Percentiles rank a stretch among this genome's conserved stretches.
Conservation (phyloP, 768 basidiomycete species). For the Boletales sp. region DNA sequence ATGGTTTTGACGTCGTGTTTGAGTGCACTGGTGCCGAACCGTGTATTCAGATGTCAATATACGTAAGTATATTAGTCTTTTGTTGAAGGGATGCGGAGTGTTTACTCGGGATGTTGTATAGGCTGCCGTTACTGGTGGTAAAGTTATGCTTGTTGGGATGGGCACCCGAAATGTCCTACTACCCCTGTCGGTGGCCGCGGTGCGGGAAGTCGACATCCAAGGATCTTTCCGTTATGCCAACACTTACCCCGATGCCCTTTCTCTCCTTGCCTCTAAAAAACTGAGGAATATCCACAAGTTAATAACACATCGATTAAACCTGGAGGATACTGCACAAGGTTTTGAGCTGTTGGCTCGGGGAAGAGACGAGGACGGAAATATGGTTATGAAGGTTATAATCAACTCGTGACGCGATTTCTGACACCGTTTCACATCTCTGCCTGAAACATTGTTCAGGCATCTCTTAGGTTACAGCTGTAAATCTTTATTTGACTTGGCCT, state of each 20-base stretch:
- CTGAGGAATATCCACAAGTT: conserved; percentile 66
- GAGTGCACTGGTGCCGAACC: conserved; percentile 95
- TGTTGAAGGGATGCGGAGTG: conserved; percentile 2
- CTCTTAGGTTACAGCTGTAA: conserved; percentile 12
- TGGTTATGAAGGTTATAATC: conserved; percentile 92
- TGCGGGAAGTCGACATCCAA: conserved; percentile 88
- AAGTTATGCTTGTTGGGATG: conserved; percentile 95
- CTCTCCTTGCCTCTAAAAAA: conserved; percentile 63
- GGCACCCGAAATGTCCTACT: conserved; percentile 78
- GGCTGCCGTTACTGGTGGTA: conserved; percentile 82
- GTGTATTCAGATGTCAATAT: conserved; percentile 87
- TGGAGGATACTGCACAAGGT: conserved; percentile 65
- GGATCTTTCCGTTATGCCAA: conserved; percentile 91
- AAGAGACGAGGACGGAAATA: conserved; percentile 69
- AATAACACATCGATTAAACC: conserved; percentile 71
- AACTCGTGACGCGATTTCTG: conserved; percentile 31
- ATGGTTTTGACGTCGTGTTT: conserved; percentile 90
- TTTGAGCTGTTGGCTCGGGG: conserved; percentile 82
- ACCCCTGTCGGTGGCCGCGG: conserved; percentile 79
- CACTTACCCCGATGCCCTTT: conserved; percentile 85
- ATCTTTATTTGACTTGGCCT: conserved; percentile 8
- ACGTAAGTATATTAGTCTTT: conserved; percentile 53
- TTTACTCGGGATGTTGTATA: conserved; percentile 31
- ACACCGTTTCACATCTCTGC: conserved; percentile 5
- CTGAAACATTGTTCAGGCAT: conserved; percentile 2